phyloP scores from a whole-genome alignment of 2,329 filamentous ascomycete genomes.

The Apiospora rasikravindrae region DNA sequence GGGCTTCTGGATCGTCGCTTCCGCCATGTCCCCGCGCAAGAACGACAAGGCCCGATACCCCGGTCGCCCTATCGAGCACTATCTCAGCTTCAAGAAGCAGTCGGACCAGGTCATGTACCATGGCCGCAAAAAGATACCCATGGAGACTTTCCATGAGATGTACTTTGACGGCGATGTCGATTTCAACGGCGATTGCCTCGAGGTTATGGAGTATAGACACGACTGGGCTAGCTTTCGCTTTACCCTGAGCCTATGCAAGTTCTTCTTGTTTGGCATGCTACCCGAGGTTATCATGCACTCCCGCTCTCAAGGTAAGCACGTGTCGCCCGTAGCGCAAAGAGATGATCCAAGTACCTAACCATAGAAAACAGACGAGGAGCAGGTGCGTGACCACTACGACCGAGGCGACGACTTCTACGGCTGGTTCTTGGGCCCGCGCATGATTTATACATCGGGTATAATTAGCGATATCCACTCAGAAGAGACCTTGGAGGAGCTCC shows the following conservation, averaged over 20 bases:
- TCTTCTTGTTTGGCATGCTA: conserved; percentile 85
- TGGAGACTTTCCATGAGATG: conserved; percentile 97
- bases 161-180: conserved; percentile 96
- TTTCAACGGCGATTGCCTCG: conserved; percentile 91
- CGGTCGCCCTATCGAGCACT: conserved; percentile 87
- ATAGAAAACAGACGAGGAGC: conserved; percentile 73
- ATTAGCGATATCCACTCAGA: conserved; percentile 87
- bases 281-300: conserved; percentile 93
- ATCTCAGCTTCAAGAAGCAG: conserved; percentile 80
- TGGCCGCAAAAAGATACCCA: conserved; percentile 79
- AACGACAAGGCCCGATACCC: conserved; percentile 91
- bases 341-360: not conserved
- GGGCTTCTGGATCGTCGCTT: conserved; percentile 81
- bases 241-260: conserved; percentile 83
- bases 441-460: conserved; percentile 97
- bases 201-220: conserved; percentile 90
- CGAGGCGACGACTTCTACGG: conserved; percentile 97
- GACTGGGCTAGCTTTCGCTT: conserved; percentile 97
- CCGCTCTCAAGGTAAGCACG: conserved; percentile 74
- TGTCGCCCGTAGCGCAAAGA: not conserved
- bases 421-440: conserved; percentile 97
- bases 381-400: conserved; percentile 97
- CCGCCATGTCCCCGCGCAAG: conserved; percentile 82
- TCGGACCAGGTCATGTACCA: conserved; percentile 69
- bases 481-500: conserved; percentile 90